Percentiles rank a stretch among this genome's conserved stretches.
phyloP scores from a whole-genome alignment of 1,284 basidiomycete species.

The Entoloma clypeatum region DNA sequence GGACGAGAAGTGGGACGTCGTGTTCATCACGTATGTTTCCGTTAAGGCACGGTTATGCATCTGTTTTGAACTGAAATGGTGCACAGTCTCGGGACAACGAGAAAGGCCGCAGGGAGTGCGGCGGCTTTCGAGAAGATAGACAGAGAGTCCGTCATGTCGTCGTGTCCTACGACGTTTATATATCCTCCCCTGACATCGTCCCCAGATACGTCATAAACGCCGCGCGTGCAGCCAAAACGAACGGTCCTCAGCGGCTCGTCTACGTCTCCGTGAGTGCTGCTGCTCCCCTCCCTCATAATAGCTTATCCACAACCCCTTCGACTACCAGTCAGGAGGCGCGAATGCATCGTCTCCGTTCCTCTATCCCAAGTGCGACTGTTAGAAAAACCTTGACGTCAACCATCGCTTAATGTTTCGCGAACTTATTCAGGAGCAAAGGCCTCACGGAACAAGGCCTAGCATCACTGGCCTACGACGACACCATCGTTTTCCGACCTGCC shows the following conservation, averaged over 20 bases:
- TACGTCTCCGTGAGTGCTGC: slow-evolving; percentile 59
- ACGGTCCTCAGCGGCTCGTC: slow-evolving; percentile 56
- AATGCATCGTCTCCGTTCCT: slow-evolving; percentile 47
- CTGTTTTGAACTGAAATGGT: too few relatives aligned
- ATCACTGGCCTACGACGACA: slow-evolving; percentile 60
- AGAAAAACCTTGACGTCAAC: neutral
- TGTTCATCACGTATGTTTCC: slow-evolving; percentile 50
- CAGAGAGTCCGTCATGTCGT: slow-evolving; percentile 50
- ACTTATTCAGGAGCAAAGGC: slow-evolving; percentile 57
- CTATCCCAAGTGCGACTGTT: slow-evolving; percentile 41
- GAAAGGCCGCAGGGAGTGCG: slow-evolving; percentile 56
- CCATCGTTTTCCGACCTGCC: slow-evolving; percentile 64
- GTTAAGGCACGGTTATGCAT: neutral
- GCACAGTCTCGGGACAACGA: slow-evolving; percentile 60
- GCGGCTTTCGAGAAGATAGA: slow-evolving; percentile 73
- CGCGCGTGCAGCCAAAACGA: slow-evolving; percentile 56
- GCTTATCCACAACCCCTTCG: neutral
- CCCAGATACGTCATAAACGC: slow-evolving; percentile 72
- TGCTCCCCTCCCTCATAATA: neutral
- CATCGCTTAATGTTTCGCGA: neutral
- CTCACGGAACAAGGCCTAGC: slow-evolving; percentile 69
- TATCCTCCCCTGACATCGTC: neutral
- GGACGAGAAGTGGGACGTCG: slow-evolving; percentile 63
- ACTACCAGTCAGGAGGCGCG: slow-evolving; percentile 44
- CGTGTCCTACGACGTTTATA: neutral